Conservation (phyloP, 1,284 basidiomycete genomes). For the Ustilago xerochloae region DNA sequence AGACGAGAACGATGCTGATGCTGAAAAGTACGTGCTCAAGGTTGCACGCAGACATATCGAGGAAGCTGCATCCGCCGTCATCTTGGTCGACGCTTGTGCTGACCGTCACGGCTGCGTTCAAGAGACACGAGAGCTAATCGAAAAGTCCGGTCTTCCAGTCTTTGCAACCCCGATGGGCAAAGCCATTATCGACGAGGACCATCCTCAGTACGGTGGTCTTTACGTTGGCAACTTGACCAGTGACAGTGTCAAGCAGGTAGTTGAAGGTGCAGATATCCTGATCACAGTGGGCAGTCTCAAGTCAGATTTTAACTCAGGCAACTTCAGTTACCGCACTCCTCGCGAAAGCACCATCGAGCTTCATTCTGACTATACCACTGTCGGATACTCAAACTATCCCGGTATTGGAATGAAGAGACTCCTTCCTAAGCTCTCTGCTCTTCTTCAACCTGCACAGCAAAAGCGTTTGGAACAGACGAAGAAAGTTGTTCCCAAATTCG, state of each 20-base stretch:
- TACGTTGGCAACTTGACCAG: conserved; percentile 64
- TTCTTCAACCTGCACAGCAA: conserved; percentile 16
- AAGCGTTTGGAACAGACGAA: conserved; percentile 28
- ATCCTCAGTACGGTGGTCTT: conserved; percentile 87
- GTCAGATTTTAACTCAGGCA: conserved; percentile 91
- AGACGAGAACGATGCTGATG: conserved; percentile 73
- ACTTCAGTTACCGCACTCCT: conserved; percentile 69
- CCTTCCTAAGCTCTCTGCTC: conserved; percentile 52
- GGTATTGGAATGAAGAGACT: conserved; percentile 67
- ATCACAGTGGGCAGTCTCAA: conserved; percentile 83
- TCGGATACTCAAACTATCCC: conserved; percentile 70
- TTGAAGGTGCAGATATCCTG: conserved; percentile 85
- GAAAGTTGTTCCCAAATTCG: conserved; percentile 24
- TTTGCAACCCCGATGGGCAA: conserved; percentile 87
- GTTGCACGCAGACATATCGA: conserved; percentile 70
- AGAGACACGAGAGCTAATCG: conserved; percentile 78
- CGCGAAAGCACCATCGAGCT: conserved; percentile 73
- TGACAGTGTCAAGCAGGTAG: conserved; percentile 77
- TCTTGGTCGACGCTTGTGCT: conserved; percentile 89
- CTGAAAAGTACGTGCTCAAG: conserved; percentile 79
- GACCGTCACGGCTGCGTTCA: conserved; percentile 80
- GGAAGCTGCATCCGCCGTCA: conserved; percentile 77
- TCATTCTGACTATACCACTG: conserved; percentile 74
- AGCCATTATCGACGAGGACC: conserved; percentile 80
- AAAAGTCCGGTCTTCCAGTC: conserved; percentile 72